phyloP scores from a whole-genome alignment of 2,329 filamentous ascomycete genomes.

The Ilyonectria sp. region DNA sequence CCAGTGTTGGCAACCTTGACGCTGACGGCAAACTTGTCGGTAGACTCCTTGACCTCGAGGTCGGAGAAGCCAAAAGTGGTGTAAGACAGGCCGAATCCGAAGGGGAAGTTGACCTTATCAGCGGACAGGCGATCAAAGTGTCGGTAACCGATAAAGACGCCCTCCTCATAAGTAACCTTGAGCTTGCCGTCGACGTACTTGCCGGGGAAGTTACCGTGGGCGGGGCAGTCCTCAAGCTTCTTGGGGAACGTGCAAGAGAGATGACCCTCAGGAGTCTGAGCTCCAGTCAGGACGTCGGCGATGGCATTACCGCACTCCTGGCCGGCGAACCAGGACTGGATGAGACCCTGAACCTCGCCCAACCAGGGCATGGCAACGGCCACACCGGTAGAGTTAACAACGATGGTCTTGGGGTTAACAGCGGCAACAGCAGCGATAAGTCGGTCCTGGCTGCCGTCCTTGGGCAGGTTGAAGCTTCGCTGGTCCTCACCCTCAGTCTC shows the following conservation, averaged over 20 bases:
- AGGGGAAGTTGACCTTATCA: conserved; percentile 74
- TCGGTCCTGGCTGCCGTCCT: conserved; percentile 69
- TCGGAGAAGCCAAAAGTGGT: conserved; percentile 72
- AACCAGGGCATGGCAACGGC: conserved; percentile 74
- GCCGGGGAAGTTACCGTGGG: conserved; percentile 72
- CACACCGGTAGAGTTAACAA: conserved; percentile 77
- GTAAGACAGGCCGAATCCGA: conserved; percentile 68
- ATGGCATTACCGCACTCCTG: conserved; percentile 80
- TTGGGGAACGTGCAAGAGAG: conserved; percentile 75
- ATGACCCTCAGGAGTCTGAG: conserved; percentile 76
- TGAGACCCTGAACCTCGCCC: conserved; percentile 68
- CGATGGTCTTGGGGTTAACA: conserved; percentile 71
- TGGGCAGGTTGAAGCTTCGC: conserved; percentile 80
- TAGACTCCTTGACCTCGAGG: conserved; percentile 58
- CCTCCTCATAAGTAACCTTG: conserved; percentile 77
- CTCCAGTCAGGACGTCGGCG: conserved; percentile 76
- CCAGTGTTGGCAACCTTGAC: conserved; percentile 73
- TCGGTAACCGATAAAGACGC: conserved; percentile 79
- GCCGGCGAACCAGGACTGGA: conserved; percentile 79
- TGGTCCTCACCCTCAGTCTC: conserved; percentile 75
- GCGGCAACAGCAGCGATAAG: conserved; percentile 70
- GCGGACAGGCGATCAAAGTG: conserved; percentile 73
- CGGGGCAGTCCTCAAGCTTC: conserved; percentile 73
- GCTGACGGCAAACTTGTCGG: conserved; percentile 60
- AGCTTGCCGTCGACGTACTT: conserved; percentile 64